Evolutionary conservation across 345 rosid species (phyloP), one percentile per base, ranked within the genome.

Genomic region (Euphorbia peplus): DNA sequence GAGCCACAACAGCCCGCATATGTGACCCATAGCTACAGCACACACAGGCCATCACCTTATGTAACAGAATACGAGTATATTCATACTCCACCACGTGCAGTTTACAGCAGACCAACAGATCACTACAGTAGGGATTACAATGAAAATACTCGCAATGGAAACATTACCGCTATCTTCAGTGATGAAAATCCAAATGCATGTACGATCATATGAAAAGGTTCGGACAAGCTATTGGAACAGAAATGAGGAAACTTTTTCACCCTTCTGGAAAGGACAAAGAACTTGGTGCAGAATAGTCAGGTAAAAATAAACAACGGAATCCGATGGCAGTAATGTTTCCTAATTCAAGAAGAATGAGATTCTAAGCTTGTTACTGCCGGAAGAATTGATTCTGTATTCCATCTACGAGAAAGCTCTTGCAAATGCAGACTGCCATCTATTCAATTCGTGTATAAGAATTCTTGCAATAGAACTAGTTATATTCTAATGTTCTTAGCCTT

Each of bases 131-230:
- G 76, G 8, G 82, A 72, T 56, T 76, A 79, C 64, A 79, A 76
- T 60, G 75, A 73, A 19, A 71, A 59, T 60, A 64, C 77, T 22
- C 74, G 48, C 39, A 86, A 69, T 55, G 79, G 83, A 41, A 88
- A 82, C 68, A 79, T 87, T 35, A 69, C 88, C 50, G 85, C 91
- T 11, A 82, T 89, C 22, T 89, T 89, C 65, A 89, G 95, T 11
- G 91, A 89, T 3, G 91, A 89, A 76, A 87, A 89, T 71, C 95
- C 90, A 15, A 82, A 89, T 68, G 88, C 91, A 15, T 87, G 90
- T 60, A 71, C 61, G 47, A 72, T 85, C 53, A 71, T 80, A 81
- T 86, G 60, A 85, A 74, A 57, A 64, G 57, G 22, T 30, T 39
- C 25, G 8, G 39, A 13, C 62, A 59, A 3, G 12, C 14, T 7